These are phyloP conservation scores for Penicillium canescens DNA, from an alignment of 495 filamentous ascomycete genomes.

Conservation along the genomic window DNA sequence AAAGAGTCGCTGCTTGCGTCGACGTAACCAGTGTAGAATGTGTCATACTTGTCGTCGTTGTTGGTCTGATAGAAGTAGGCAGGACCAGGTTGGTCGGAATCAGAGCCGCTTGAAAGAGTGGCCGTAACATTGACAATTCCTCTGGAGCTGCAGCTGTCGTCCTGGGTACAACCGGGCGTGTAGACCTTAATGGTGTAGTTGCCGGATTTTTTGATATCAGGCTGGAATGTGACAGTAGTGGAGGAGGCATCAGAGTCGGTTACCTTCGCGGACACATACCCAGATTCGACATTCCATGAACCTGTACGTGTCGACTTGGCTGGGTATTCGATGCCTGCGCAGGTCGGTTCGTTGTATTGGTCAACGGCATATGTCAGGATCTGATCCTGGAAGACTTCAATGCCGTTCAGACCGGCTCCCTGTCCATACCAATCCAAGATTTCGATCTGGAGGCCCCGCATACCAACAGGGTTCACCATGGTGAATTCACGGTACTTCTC, in stretches of 20 bases:
- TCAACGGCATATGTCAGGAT: constrained; percentile 82
- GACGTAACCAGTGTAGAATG: constrained; percentile 80
- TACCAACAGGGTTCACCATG: constrained; percentile 85
- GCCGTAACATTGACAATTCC: constrained; percentile 81
- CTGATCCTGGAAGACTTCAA: constrained; percentile 87
- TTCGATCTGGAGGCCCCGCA: constrained; percentile 85
- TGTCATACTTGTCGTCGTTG: constrained; percentile 90
- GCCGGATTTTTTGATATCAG: constrained; percentile 84
- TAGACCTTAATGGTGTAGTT: constrained; percentile 87
- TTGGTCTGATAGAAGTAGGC: constrained; percentile 81
- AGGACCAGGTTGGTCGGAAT: constrained; percentile 36
- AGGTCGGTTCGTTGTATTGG: constrained; percentile 85
- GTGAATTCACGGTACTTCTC: constrained; percentile 82
- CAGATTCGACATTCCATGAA: constrained; percentile 68
- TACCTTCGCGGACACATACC: constrained; percentile 74
- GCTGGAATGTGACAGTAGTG: constrained; percentile 70
- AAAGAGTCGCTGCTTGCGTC: constrained; percentile 75
- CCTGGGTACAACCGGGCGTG: constrained; percentile 85
- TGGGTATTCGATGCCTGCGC: constrained; percentile 62
- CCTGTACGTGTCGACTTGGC: constrained; percentile 69
- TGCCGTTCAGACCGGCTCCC: constrained; percentile 84
- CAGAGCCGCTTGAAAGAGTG: constrained; percentile 55
- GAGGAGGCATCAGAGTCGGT: constrained; percentile 51
- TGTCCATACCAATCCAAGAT: constrained; percentile 81
- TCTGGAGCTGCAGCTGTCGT: constrained; percentile 71